phyloP scores from a whole-genome alignment of 176 grass and related monocot genomes.

The Olyra latifolia region DNA sequence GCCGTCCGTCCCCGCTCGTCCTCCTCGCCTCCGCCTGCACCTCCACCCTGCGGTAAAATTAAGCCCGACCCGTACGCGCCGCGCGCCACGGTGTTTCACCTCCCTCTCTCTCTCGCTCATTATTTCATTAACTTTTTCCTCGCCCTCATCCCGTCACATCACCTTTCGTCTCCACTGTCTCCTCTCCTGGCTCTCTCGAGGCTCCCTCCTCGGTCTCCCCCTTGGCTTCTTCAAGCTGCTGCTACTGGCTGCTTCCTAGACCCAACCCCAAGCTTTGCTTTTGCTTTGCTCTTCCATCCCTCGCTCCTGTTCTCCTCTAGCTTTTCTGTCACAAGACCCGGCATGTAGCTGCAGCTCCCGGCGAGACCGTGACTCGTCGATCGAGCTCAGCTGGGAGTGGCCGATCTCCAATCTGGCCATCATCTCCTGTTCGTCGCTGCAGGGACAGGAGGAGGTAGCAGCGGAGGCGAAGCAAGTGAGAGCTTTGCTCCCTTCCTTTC shows the following conservation, averaged over 20 bases:
- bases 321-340: not conserved
- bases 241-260: not conserved
- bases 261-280: not conserved
- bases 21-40: too few relatives aligned
- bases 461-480: not conserved
- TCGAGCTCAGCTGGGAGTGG: too few relatives aligned
- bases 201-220: too few relatives aligned
- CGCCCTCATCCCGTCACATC: constrained; percentile 54
- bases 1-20: too few relatives aligned
- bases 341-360: not conserved
- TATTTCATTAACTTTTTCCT: not conserved
- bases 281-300: not conserved
- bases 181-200: not conserved
- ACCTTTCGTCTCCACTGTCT: constrained; percentile 64
- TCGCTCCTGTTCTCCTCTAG: not conserved
- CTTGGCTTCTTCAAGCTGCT: too few relatives aligned
- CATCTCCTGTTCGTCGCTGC: not conserved
- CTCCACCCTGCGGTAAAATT: too few relatives aligned
- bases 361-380: not conserved
- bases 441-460: not conserved
- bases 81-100: constrained; percentile 60
- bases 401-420: not conserved
- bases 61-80: constrained; percentile 17
- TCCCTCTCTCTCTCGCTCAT: not conserved
- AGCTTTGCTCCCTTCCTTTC: constrained; percentile 6